Evolutionary conservation across 2,329 filamentous ascomycete genomes (phyloP), one percentile per base, ranked within the genome.

Genomic region (Fusarium pseudocircinatum): DNA sequence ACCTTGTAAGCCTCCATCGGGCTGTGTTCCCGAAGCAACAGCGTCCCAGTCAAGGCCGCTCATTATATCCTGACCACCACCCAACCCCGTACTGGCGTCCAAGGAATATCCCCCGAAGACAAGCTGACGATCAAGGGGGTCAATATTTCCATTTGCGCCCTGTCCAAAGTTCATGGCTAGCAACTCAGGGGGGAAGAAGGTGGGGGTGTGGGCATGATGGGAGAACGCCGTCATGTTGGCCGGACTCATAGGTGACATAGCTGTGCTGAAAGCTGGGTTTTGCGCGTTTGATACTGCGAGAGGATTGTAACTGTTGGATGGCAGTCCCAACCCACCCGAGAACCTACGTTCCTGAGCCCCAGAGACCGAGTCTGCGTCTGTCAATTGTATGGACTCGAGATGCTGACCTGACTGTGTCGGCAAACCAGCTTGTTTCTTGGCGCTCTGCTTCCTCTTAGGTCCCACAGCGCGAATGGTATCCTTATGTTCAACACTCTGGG

Each of bases 121-220:
- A 71, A 95, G 89, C 77, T 94, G 92, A 7, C 92, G 87, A 76
- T 95, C 93, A 20, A 96, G 87, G 68, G 93, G 90, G 15, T 92
- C 90, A 32, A 94, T 83, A 60, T 90, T 86, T 6, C 83, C 84
- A 66, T 85, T 83, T 26, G 82, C 81, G 63, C 85, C 85, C 76
- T 86, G 86, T 28, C 83, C 82, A 22, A 91, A 82, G 8, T 85
- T 85, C 70, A 89, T 81, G 10, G 84, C 80, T n/a, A 90, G 84
- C 42, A 92, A 78, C 77, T 90, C 85, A 56, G 85, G 83, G 14
- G 87, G 81, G 75, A 87, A 89, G 64, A 87, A 85, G 32, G 79
- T 77, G 43, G 78, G 81, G 44, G 80, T 82, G 44, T 81, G 82
- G 43, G 80, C 78, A 61, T 82, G 82, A 62, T 81, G 82, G 34